Conservation (phyloP, 495 filamentous ascomycete species). For the Neurospora sublineolata region DNA sequence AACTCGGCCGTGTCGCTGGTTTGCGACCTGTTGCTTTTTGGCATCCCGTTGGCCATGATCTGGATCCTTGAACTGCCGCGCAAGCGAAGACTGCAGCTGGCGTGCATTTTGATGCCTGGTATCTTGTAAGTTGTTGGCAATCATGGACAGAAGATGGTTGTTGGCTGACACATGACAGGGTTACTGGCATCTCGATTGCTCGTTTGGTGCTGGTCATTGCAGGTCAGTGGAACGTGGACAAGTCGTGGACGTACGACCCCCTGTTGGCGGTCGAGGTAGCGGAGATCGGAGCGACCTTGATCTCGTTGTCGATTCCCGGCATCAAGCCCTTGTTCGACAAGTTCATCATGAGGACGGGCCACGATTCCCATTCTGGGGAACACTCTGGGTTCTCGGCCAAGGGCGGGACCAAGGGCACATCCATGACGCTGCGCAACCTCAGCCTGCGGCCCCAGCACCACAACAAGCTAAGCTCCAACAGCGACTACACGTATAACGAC, state of each 20-base stretch:
- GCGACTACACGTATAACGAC: neutral
- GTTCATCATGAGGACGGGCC: constrained; percentile 1
- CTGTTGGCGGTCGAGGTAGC: constrained; percentile 34
- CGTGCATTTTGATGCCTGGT: constrained; percentile 33
- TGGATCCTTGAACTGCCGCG: constrained; percentile 24
- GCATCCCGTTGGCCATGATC: constrained; percentile 32
- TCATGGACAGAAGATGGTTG: neutral
- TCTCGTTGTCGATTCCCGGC: constrained; percentile 36
- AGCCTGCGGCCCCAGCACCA: neutral
- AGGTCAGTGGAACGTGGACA: constrained; percentile 30
- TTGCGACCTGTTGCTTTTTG: constrained; percentile 35
- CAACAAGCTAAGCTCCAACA: neutral
- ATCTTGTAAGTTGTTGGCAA: constrained; percentile 25
- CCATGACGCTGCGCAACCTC: neutral
- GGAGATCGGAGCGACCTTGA: constrained; percentile 33
- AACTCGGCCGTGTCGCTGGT: constrained; percentile 32
- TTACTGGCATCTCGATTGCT: constrained; percentile 31
- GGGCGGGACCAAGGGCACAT: neutral
- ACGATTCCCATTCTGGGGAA: neutral
- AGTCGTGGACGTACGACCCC: constrained; percentile 35
- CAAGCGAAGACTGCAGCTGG: constrained; percentile 28
- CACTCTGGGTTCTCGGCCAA: neutral
- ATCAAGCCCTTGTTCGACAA: constrained; percentile 31
- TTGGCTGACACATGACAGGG: constrained; percentile 15
- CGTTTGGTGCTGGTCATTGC: constrained; percentile 32